Percentiles rank a stretch among this genome's conserved stretches.
Evolutionary conservation across 495 filamentous ascomycete species (phyloP).

Genomic region (Daldinia vernicosa): DNA sequence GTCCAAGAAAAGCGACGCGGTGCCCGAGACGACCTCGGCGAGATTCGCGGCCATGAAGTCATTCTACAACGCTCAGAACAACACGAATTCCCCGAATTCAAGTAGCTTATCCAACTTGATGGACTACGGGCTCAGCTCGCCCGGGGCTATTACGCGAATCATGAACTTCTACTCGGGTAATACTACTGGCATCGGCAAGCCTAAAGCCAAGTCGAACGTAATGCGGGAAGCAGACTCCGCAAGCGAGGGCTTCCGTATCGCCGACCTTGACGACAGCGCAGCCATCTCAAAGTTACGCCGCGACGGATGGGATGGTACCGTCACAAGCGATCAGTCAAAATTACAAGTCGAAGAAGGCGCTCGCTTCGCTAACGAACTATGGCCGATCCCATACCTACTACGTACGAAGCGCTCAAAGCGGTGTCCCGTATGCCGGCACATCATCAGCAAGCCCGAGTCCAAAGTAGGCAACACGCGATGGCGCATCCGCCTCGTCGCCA

Average conservation of each 20-base stretch:
- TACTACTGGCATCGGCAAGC: slow-evolving; percentile 63
- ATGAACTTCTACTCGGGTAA: slow-evolving; percentile 88
- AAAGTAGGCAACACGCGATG: slow-evolving; percentile 87
- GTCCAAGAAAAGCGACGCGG: slow-evolving; percentile 26
- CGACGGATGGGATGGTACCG: slow-evolving; percentile 54
- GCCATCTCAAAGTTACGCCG: slow-evolving; percentile 57
- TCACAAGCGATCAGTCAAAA: slow-evolving; percentile 46
- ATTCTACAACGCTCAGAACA: slow-evolving; percentile 79
- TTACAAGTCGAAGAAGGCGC: slow-evolving; percentile 62
- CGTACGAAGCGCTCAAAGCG: slow-evolving; percentile 93
- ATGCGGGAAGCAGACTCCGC: slow-evolving; percentile 81
- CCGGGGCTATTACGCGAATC: slow-evolving; percentile 81
- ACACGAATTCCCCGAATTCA: slow-evolving; percentile 58
- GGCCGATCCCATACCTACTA: slow-evolving; percentile 80
- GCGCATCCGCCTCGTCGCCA: slow-evolving; percentile 86
- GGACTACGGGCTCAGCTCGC: slow-evolving; percentile 76
- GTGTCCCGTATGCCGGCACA: slow-evolving; percentile 90
- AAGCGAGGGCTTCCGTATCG: slow-evolving; percentile 72
- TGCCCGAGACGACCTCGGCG: slow-evolving; percentile 47
- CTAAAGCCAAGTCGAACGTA: slow-evolving; percentile 68
- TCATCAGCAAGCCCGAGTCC: slow-evolving; percentile 92
- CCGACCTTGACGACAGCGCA: slow-evolving; percentile 60
- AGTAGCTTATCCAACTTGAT: slow-evolving; percentile 64
- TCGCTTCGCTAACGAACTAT: slow-evolving; percentile 71
- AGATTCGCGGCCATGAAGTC: slow-evolving; percentile 67